Evolutionary conservation across 139 green algal genomes (phyloP), one percentile per base, ranked within the genome.

Genomic region (Klebsormidium nitens): DNA sequence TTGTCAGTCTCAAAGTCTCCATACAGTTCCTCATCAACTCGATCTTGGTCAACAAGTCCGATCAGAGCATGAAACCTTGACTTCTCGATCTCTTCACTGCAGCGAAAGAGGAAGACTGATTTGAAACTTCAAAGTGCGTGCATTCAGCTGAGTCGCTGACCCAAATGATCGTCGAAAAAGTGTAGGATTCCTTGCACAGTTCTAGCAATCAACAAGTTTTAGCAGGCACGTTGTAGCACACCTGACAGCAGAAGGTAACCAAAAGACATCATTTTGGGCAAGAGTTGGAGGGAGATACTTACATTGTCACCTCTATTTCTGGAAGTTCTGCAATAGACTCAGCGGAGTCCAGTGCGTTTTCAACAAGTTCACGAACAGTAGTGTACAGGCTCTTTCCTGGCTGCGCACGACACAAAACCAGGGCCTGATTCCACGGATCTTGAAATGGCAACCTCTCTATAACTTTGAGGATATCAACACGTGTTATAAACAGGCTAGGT

Each of bases 351-450:
- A 98, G 72, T 0, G 86, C 85, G 74, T 98, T 98, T 71, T 98
- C 93, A 34, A 97, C 89, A 31, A 98, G 83, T 79, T 98, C 93
- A 4, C 93, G 71, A 0, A 98, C 79, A 2, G 91, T 95, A 5
- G 93, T 98, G 80, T 96, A 98, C 31, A 98, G 68, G 55, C 87
- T 94, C 60, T 97, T 98, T 31, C 91, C 93, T 28, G 91, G 88
- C 89, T 96, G 84, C 75, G 79, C 36, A 40, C 56, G 0, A 8
- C 46, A 3, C 36, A 17, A 61, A 67, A 69, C 23, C 26, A 69
- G 60, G 11, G 8, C 60, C 8, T 19, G 8, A 69, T 66, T 11
- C 8, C 60, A 8, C 26, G 19, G 23, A 69, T 62, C 8, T 55
- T 55, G 46, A 23, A 23, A 55, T 55, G 46, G 23, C 46, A 23